Evolutionary conservation across 148 eudicot genomes (phyloP).

Genomic region (Persicaria tinctoria): DNA sequence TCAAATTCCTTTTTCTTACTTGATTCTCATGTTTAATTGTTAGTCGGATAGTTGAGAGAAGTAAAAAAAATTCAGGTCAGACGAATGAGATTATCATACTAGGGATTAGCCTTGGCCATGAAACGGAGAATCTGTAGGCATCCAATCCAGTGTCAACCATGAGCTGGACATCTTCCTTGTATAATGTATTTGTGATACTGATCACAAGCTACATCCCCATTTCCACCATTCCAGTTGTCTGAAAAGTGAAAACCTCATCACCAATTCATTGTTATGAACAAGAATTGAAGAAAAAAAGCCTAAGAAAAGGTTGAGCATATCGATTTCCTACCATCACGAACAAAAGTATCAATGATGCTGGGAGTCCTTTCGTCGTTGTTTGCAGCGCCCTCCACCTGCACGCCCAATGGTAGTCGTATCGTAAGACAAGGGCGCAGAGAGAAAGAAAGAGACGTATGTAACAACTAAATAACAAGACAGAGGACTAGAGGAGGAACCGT

Average conservation of each 20-base stretch:
- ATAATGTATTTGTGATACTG: constrained; percentile 20
- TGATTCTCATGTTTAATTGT: neutral
- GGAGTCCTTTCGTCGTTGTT: constrained; percentile 14
- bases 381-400: constrained; percentile 14
- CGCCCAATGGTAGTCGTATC: too few species aligned
- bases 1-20: neutral
- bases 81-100: constrained; percentile 15
- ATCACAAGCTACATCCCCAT: constrained; percentile 24
- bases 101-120: constrained; percentile 52
- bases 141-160: constrained; percentile 45
- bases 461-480: too few species aligned
- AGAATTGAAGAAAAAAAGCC: neutral
- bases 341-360: constrained; percentile 14
- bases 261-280: neutral
- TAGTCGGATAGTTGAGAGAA: neutral
- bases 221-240: constrained; percentile 9
- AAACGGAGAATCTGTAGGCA: constrained; percentile 47
- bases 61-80: neutral
- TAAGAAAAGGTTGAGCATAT: neutral
- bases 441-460: too few species aligned
- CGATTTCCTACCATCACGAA: neutral
- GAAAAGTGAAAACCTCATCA: neutral
- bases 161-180: constrained; percentile 43
- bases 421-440: too few species aligned
- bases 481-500: too few species aligned